Percentiles rank a stretch among this genome's conserved stretches.
phyloP scores from a whole-genome alignment of 2,329 filamentous ascomycete genomes.

The Aureobasidium sp. region DNA sequence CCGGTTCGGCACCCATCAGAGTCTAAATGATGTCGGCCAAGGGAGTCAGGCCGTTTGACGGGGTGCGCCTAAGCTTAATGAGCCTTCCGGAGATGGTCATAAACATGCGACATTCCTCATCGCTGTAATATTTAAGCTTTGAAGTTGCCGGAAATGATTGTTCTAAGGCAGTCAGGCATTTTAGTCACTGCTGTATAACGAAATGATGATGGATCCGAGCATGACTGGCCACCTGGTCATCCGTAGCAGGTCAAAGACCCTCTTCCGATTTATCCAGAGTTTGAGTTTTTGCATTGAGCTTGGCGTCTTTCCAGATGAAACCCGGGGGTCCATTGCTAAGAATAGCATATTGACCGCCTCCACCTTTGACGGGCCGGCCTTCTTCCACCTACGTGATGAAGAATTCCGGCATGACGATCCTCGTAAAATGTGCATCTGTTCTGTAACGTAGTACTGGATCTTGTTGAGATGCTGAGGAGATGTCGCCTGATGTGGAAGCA shows the following conservation, averaged over 20 bases:
- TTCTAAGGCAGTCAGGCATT: background rate
- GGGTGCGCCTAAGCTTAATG: conserved; percentile 8
- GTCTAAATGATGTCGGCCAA: conserved; percentile 11
- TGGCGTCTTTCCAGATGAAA: background rate
- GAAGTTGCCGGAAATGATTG: no score
- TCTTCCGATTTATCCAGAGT: background rate
- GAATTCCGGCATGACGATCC: background rate
- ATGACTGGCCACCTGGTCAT: background rate
- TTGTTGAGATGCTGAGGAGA: background rate
- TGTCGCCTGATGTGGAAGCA: background rate
- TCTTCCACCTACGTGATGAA: conserved; percentile 7
- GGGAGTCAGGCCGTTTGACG: background rate
- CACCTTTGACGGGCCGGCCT: conserved; percentile 2
- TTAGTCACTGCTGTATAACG: background rate
- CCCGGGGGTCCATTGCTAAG: background rate
- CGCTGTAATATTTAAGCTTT: background rate
- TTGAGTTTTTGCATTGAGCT: background rate
- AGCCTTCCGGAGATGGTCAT: conserved; percentile 1
- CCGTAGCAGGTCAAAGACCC: background rate
- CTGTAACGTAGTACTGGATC: background rate
- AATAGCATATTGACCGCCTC: conserved; percentile 1
- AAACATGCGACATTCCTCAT: background rate
- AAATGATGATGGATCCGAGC: no score
- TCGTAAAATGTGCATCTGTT: background rate
- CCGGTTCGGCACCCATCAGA: background rate